Conservation (phyloP, 306 rosid species). For the Canavalia gladiata region DNA sequence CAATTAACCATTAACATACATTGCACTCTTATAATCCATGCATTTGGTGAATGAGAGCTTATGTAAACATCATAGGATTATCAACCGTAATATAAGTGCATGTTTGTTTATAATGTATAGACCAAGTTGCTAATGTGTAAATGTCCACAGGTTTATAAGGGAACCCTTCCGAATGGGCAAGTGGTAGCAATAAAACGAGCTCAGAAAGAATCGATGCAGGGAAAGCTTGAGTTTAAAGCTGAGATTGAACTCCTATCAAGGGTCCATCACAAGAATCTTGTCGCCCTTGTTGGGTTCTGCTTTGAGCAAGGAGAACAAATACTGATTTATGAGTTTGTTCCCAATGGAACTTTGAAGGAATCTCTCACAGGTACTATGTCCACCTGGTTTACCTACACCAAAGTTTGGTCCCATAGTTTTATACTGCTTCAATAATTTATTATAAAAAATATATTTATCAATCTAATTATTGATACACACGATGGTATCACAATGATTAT, state of each 20-base stretch:
- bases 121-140: neutral
- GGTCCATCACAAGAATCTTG: constrained; percentile 78
- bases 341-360: constrained; percentile 68
- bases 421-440: neutral
- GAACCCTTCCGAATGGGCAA: constrained; percentile 66
- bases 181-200: constrained; percentile 69
- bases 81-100: neutral
- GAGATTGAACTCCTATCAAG: constrained; percentile 84
- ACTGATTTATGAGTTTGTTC: constrained; percentile 64
- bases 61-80: constrained; percentile 7
- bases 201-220: constrained; percentile 65
- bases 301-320: constrained; percentile 73
- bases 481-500: no score
- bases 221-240: constrained; percentile 61
- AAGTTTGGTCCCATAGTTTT: neutral
- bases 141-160: constrained; percentile 65
- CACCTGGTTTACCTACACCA: neutral
- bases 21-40: neutral
- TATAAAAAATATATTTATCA: no score
- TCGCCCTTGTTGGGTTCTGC: constrained; percentile 71
- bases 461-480: no score
- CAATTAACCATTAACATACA: neutral
- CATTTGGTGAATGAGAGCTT: constrained; percentile 13
- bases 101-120: neutral
- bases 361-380: constrained; percentile 58